Conservation (phyloP, 352 stramenopile genomes). For the Pythium biforme region DNA sequence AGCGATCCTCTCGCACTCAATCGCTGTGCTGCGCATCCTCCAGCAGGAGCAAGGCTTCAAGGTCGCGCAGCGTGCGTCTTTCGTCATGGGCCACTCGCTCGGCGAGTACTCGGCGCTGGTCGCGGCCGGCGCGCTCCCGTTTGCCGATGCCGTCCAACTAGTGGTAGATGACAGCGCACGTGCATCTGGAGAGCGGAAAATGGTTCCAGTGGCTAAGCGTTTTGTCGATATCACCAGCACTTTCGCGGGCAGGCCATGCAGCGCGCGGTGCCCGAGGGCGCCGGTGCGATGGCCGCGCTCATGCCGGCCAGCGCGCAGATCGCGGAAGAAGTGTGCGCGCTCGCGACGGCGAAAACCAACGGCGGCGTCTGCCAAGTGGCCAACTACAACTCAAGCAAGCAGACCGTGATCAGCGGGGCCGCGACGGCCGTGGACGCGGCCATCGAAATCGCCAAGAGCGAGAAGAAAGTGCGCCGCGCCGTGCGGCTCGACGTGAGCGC, state of each 20-base stretch:
- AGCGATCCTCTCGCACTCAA: constrained; percentile 77
- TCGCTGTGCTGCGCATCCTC: constrained; percentile 70
- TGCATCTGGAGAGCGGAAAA: no score
- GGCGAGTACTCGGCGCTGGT: constrained; percentile 87
- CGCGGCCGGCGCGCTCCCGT: constrained; percentile 56
- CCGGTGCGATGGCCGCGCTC: constrained; percentile 76
- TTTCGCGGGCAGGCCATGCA: constrained; percentile 74
- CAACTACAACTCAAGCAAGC: constrained; percentile 89
- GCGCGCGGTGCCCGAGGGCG: constrained; percentile 43
- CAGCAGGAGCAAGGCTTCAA: constrained; percentile 55
- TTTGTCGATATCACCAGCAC: constrained; percentile 46
- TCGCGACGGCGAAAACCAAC: constrained; percentile 33
- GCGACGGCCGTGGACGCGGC: constrained; percentile 45
- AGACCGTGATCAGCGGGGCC: constrained; percentile 79
- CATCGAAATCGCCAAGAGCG: constrained; percentile 55
- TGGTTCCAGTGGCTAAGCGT: no score
- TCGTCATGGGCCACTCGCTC: constrained; percentile 78
- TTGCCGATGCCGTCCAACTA: constrained; percentile 63
- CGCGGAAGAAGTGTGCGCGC: constrained; percentile 53
- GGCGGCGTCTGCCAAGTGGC: constrained; percentile 66
- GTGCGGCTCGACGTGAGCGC: constrained; percentile 78
- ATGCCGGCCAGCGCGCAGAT: constrained; percentile 55
- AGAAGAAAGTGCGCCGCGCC: constrained; percentile 69
- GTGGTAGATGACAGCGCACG: no score
- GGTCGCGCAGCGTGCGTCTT: constrained; percentile 29